These are phyloP conservation scores for Parasarocladium wereldwijsianum DNA, from an alignment of 2,329 filamentous ascomycete genomes.

Conservation along the genomic window DNA sequence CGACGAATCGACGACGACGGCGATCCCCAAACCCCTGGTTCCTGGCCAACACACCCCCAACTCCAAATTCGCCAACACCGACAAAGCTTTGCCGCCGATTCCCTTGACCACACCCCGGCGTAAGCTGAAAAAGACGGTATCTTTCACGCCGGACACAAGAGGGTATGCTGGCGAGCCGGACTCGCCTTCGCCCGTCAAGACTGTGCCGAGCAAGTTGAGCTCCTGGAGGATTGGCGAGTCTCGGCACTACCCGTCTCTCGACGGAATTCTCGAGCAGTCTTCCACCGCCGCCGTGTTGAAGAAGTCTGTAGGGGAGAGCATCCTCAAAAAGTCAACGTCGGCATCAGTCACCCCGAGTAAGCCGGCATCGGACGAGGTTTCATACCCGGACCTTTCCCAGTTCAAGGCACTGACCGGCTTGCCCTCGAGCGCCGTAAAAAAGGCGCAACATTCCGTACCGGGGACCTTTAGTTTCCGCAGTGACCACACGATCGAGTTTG, in stretches of 20 bases:
- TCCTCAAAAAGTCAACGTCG: slow-evolving; percentile 3
- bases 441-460: slow-evolving; percentile 26
- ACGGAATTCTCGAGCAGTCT: too few species aligned
- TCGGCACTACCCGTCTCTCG: slow-evolving; percentile 10
- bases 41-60: slow-evolving; percentile 31
- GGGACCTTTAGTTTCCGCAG: slow-evolving; percentile 51
- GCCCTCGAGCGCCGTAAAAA: slow-evolving; percentile 2
- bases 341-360: too few species aligned
- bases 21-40: slow-evolving; percentile 28
- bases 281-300: too few species aligned
- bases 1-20: slow-evolving; percentile 26
- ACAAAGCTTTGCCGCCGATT: slow-evolving; percentile 36
- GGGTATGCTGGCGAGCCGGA: slow-evolving; percentile 26
- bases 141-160: slow-evolving; percentile 62
- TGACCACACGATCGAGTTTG: slow-evolving; percentile 49
- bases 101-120: slow-evolving; percentile 53
- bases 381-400: slow-evolving; percentile 39
- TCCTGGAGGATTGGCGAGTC: slow-evolving; percentile 11
- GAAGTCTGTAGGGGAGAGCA: too few species aligned
- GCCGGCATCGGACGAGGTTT: slow-evolving; percentile 18
- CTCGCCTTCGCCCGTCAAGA: slow-evolving; percentile 43
- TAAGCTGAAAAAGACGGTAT: slow-evolving; percentile 56
- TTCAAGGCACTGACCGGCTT: slow-evolving; percentile 14
- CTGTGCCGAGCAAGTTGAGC: slow-evolving; percentile 22
- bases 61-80: slow-evolving; percentile 24